phyloP scores from a whole-genome alignment of 2,329 filamentous ascomycete genomes.

The Elsinoe necatrix region DNA sequence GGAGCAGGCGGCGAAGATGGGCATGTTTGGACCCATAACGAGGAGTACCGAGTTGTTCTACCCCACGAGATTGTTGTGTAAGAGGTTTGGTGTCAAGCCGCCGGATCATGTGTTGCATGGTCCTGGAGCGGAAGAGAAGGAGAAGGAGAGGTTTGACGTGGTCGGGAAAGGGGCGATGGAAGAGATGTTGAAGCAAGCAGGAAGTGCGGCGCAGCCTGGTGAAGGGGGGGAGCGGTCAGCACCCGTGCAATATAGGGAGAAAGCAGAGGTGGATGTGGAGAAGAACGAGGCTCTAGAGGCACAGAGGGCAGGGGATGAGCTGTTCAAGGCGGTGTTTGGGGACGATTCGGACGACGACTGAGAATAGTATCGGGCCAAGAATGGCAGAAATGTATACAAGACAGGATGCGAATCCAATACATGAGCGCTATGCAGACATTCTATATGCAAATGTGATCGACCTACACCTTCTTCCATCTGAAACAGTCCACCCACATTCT shows the following conservation, averaged over 20 bases:
- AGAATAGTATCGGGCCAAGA: neutral
- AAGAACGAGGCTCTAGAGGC: conserved; percentile 71
- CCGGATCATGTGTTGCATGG: conserved; percentile 59
- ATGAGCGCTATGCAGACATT: conserved; percentile 1
- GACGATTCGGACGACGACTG: conserved; percentile 49
- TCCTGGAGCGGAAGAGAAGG: conserved; percentile 22
- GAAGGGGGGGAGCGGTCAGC: conserved; percentile 18
- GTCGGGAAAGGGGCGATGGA: conserved; percentile 49
- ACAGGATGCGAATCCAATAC: neutral
- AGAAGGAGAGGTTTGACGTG: conserved; percentile 35
- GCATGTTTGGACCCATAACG: conserved; percentile 90
- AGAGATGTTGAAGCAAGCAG: conserved; percentile 37
- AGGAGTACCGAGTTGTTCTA: conserved; percentile 63
- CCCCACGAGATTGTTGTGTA: conserved; percentile 80
- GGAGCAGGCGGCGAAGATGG: conserved; percentile 75
- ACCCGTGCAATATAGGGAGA: conserved; percentile 14
- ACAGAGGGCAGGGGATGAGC: conserved; percentile 64
- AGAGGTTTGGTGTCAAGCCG: conserved; percentile 80
- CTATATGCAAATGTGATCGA: neutral
- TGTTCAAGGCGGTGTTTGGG: conserved; percentile 90
- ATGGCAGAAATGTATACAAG: neutral
- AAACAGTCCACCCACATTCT: conserved; percentile 24
- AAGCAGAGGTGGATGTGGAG: conserved; percentile 54
- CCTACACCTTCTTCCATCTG: conserved; percentile 28
- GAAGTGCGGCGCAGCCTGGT: conserved; percentile 11